Base-by-base conservation (phyloP, 129 eudicot species). In the Smallanthus sonchifolius region DNA sequence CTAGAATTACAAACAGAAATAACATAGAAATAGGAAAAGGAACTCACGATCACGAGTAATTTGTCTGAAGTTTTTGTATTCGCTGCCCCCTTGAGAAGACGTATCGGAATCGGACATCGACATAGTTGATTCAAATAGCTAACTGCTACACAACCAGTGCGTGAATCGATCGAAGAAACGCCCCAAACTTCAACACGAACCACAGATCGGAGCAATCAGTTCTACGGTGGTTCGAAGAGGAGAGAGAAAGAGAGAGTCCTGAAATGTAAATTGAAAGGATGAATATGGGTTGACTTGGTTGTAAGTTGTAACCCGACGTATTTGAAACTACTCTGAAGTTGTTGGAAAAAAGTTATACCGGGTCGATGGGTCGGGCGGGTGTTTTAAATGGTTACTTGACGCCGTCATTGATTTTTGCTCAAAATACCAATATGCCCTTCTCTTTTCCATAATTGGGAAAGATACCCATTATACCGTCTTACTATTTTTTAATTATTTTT, bases 61-160 rank as follows among this genome's bases (percentile, higher is more conserved):
- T 74, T 92, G 95, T 57, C 95, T 83, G 38, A 92, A 89, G 77
- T 81, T 75, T 67, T 79, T 87, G 77, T 86, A 84, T 8, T 86
- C 93, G 80, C 68, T 62, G 75, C 84, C 86, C 70, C 85, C 87
- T 72, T 81, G 92, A 36, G 90, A 89, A 13, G 98, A 84, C 7
- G 87, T 74, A 69, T 92, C 98, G 20, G 95, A 89, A 79, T 92
- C 96, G 7, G 98, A 92, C 86, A 87, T 87, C 83, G 98, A 87
- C 94, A 92, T 91, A 52, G 48, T 52, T 52, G 60, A 52, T 16
- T 52, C 9, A 19, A n/a, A 52, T 17, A 52, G 60, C 32, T 17
- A 52, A 52, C 6, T 52, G 9, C 60, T 16, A 19, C 60, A 52
- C 28, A 52, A 52, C 24, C 32, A 19, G 60, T 52, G 60, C 30